Conservation (phyloP, 2,329 filamentous ascomycete species). For the Fusarium sp. region DNA sequence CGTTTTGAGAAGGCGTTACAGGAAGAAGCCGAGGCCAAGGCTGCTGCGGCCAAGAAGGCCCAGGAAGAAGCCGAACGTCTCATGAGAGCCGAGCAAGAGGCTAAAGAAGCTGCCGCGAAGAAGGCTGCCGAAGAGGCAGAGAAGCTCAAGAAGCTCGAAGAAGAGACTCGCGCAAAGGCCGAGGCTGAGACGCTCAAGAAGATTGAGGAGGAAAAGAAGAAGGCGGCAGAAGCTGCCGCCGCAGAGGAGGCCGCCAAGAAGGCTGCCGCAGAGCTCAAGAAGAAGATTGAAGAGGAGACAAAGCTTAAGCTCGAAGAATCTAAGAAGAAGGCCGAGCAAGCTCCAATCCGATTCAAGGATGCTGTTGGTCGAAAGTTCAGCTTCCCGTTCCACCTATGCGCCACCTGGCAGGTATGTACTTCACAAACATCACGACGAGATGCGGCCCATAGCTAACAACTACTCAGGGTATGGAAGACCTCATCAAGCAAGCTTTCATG, state of each 20-base stretch:
- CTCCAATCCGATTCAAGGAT: constrained; percentile 90
- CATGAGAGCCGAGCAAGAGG: constrained; percentile 56
- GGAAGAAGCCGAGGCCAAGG: constrained; percentile 58
- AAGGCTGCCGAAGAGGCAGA: constrained; percentile 55
- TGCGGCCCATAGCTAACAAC: constrained; percentile 41
- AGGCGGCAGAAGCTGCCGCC: constrained; percentile 55
- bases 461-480: constrained; percentile 82
- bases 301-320: constrained; percentile 63
- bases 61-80: constrained; percentile 60
- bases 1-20: constrained; percentile 59
- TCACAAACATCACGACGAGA: neutral
- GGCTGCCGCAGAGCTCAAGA: constrained; percentile 70
- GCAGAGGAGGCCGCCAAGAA: constrained; percentile 65
- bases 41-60: constrained; percentile 56
- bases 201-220: constrained; percentile 60
- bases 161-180: constrained; percentile 56
- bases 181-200: constrained; percentile 54
- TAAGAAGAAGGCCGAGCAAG: constrained; percentile 70
- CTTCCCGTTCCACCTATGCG: constrained; percentile 88
- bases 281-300: constrained; percentile 68
- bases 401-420: constrained; percentile 80
- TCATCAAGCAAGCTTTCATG: constrained; percentile 86
- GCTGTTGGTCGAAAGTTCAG: constrained; percentile 91
- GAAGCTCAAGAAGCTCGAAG: constrained; percentile 59
- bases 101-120: constrained; percentile 57